A percentile compares a stretch with the other conserved stretches of the same genome.
Conservation (phyloP, 2,329 filamentous ascomycete genomes). For the Ascocoryne sarcoides region DNA sequence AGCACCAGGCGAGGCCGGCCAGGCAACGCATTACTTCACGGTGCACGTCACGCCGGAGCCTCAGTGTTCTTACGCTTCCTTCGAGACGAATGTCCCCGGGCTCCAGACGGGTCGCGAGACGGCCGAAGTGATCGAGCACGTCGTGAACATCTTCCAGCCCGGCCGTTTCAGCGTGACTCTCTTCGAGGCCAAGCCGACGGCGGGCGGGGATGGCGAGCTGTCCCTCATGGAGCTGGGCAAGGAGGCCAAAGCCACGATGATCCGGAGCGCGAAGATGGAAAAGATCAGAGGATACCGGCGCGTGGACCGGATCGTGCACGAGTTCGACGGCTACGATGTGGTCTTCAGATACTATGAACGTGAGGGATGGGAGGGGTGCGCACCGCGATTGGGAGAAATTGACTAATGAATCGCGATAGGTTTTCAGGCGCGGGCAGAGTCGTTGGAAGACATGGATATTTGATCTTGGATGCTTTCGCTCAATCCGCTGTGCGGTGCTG, state of each 20-base stretch:
- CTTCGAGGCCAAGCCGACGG: constrained; percentile 73
- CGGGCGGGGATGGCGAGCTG: constrained; percentile 20
- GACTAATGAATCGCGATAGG: too few relatives aligned
- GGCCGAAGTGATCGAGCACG: constrained; percentile 83
- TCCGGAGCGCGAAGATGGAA: constrained; percentile 47
- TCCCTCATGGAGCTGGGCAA: constrained; percentile 30
- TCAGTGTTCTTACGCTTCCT: constrained; percentile 93
- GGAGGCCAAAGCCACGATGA: constrained; percentile 33
- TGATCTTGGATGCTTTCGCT: background rate
- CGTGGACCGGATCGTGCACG: constrained; percentile 91
- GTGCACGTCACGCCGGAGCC: constrained; percentile 97
- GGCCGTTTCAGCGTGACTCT: constrained; percentile 96
- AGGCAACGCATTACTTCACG: constrained; percentile 78
- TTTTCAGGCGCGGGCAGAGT: background rate
- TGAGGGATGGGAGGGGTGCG: constrained; percentile 53
- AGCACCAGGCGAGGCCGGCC: constrained; percentile 49
- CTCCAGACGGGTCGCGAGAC: constrained; percentile 82
- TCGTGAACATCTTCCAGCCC: constrained; percentile 91
- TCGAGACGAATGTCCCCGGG: constrained; percentile 95
- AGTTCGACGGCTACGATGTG: constrained; percentile 93
- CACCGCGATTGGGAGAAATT: constrained; percentile 27
- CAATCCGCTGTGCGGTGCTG: too few relatives aligned
- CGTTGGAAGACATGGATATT: background rate
- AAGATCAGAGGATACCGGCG: constrained; percentile 77
- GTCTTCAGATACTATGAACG: constrained; percentile 96